Evolutionary conservation across 2,329 filamentous ascomycete species (phyloP).

Genomic region (Talaromyces marneffei): DNA sequence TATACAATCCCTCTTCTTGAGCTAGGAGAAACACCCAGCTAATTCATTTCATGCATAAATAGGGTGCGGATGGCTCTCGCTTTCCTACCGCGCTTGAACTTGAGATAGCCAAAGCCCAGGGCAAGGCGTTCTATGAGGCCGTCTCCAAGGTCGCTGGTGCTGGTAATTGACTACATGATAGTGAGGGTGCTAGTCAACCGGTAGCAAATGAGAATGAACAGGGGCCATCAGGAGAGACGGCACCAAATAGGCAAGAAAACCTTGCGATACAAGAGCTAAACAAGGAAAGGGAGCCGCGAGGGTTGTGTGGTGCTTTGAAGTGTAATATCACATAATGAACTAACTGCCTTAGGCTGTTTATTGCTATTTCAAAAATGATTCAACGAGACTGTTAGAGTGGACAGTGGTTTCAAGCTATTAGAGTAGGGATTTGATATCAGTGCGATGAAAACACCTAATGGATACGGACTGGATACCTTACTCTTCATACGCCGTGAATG

Average conservation of each 20-base stretch:
- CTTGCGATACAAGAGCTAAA: background rate
- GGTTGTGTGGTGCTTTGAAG: background rate
- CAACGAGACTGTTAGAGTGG: background rate
- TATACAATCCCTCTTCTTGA: conserved; percentile 21
- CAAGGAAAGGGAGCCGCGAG: background rate
- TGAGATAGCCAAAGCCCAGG: conserved; percentile 72
- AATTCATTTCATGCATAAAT: conserved; percentile 18
- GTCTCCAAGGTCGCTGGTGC: conserved; percentile 63
- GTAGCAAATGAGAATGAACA: background rate
- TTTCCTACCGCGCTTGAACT: conserved; percentile 72
- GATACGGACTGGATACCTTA: background rate
- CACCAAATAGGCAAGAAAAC: background rate
- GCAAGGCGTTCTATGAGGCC: conserved; percentile 73
- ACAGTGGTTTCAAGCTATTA: background rate
- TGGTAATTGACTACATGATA: conserved; percentile 49
- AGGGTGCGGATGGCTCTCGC: conserved; percentile 65
- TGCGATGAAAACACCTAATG: background rate
- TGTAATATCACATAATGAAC: conserved; percentile 3
- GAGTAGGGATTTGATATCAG: background rate
- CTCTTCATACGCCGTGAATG: background rate
- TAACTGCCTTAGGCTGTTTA: background rate
- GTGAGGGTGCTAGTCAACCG: background rate
- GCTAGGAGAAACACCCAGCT: background rate
- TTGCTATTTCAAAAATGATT: background rate
- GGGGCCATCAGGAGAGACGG: conserved; percentile 47